phyloP scores from a whole-genome alignment of 495 filamentous ascomycete genomes.

The Polyplosphaeria fusca region DNA sequence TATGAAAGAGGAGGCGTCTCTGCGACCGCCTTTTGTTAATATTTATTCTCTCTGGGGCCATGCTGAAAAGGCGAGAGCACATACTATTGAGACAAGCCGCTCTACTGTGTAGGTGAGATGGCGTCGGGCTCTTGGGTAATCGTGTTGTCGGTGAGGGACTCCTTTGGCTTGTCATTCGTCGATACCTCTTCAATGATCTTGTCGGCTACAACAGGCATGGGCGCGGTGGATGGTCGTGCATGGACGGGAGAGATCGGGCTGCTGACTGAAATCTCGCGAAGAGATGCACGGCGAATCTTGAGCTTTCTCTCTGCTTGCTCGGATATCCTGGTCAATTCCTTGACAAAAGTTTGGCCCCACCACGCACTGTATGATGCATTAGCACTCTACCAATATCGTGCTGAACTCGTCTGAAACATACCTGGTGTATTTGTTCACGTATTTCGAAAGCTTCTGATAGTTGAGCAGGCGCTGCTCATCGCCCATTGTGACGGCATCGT shows the following conservation, averaged over 20 bases:
- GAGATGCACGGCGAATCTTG: slow-evolving; percentile 6
- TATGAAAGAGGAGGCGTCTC: too few relatives aligned
- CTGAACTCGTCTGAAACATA: slow-evolving; percentile 32
- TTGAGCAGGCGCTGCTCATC: slow-evolving; percentile 79
- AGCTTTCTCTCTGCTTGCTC: slow-evolving; percentile 50
- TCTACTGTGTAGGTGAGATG: too few relatives aligned
- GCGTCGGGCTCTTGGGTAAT: not conserved
- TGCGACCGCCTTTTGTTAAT: too few relatives aligned
- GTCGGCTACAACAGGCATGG: too few relatives aligned
- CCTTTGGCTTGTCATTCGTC: too few relatives aligned
- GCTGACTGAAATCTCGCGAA: too few relatives aligned
- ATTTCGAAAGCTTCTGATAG: slow-evolving; percentile 74
- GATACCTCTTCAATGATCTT: too few relatives aligned
- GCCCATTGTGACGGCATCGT: slow-evolving; percentile 78
- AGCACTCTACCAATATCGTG: not conserved
- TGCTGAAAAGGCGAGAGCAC: too few relatives aligned
- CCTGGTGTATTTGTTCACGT: slow-evolving; percentile 87
- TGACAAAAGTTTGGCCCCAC: slow-evolving; percentile 95
- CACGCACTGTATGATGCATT: slow-evolving; percentile 62
- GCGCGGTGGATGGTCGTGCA: too few relatives aligned
- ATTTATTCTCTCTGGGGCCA: too few relatives aligned
- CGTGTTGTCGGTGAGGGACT: not conserved
- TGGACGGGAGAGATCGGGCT: too few relatives aligned
- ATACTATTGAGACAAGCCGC: too few relatives aligned
- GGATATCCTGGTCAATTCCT: slow-evolving; percentile 72